Percentiles rank a stretch among this genome's conserved stretches.
Conservation (phyloP, 1,139 yeast genomes). For the Saccharomyces hybrid region DNA sequence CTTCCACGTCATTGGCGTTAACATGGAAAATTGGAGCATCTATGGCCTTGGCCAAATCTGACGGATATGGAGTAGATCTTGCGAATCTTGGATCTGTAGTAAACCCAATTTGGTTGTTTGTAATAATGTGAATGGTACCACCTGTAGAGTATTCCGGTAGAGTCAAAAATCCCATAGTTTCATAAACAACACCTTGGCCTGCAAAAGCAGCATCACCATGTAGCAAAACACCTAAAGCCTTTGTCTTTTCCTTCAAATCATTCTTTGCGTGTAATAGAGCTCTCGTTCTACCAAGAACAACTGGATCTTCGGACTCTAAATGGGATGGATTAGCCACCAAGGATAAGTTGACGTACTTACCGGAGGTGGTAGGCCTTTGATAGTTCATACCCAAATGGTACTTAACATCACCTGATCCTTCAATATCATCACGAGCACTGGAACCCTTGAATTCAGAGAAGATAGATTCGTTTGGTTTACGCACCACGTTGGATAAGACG, state of each 20-base stretch:
- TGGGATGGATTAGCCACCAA: slow-evolving; percentile 98
- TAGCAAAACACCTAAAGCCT: slow-evolving; percentile 85
- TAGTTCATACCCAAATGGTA: slow-evolving; percentile 99
- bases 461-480: slow-evolving; percentile 97
- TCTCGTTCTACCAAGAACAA: slow-evolving; percentile 95
- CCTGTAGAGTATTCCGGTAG: slow-evolving; percentile 96
- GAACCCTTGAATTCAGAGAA: slow-evolving; percentile 95
- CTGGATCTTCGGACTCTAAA: slow-evolving; percentile 98
- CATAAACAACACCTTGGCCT: slow-evolving; percentile 98
- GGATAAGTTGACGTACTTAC: slow-evolving; percentile 91
- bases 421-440: slow-evolving; percentile 62
- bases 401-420: slow-evolving; percentile 98
- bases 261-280: slow-evolving; percentile 89
- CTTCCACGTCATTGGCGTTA: slow-evolving; percentile 96
- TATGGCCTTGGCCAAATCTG: slow-evolving; percentile 92
- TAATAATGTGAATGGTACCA: slow-evolving; percentile 94
- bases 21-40: slow-evolving; percentile 99
- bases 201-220: slow-evolving; percentile 99
- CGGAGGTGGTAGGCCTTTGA: slow-evolving; percentile 97
- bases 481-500: slow-evolving; percentile 94
- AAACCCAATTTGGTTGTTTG: slow-evolving; percentile 98
- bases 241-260: slow-evolving; percentile 72
- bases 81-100: slow-evolving; percentile 98
- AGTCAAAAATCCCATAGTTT: slow-evolving; percentile 89
- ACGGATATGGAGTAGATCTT: slow-evolving; percentile 96